Base-by-base conservation (phyloP, 345 rosid genomes). In the Ceriops decandra region DNA sequence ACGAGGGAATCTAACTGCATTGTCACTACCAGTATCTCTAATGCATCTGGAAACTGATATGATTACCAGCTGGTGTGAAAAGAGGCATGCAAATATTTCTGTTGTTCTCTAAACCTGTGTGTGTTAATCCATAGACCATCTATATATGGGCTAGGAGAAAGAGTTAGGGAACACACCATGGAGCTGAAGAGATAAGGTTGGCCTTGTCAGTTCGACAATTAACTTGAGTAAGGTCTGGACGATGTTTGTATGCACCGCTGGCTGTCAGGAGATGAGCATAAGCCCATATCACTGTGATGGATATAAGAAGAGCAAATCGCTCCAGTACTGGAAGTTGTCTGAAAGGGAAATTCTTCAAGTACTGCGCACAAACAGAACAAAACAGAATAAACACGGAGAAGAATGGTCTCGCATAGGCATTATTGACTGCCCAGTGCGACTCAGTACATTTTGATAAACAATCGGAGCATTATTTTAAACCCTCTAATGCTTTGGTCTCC, bases 121-220 rank as follows among this genome's bases (percentile, higher is more conserved):
- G 11, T 0, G 13, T 46, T 60, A 27, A 20, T 58, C 21, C 47
- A 53, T 21, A 47, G 27, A 7, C 8, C 60, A 35, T 13, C 62
- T 6, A 64, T 19, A n/a, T 27, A 5, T 30, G 24, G 1, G 4
- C 47, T 7, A 7, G 26, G 28, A 36, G 35, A 64, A 63, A 27
- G 47, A 51, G 24, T 30, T 17, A n/a, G 27, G 63, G 42, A 54
- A 81, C 85, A 33, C 63, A 95, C 99, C 99, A 95, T 72, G 98
- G 98, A 79, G 99, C 98, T 68, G 99, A 82, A n/a, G 98, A 95
- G 76, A 95, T 92, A 76, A 95, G 93, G 83, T 92, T 83, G 70
- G 99, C 96, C 87, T 69, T 83, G 84, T 95, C 98, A 3, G 99
- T 95, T 80, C 96, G 85, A 78, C 99, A 95, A 73, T 87, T 88